Evolutionary conservation across 2,329 filamentous ascomycete genomes (phyloP).

Genomic region (Alternaria metachromatica): DNA sequence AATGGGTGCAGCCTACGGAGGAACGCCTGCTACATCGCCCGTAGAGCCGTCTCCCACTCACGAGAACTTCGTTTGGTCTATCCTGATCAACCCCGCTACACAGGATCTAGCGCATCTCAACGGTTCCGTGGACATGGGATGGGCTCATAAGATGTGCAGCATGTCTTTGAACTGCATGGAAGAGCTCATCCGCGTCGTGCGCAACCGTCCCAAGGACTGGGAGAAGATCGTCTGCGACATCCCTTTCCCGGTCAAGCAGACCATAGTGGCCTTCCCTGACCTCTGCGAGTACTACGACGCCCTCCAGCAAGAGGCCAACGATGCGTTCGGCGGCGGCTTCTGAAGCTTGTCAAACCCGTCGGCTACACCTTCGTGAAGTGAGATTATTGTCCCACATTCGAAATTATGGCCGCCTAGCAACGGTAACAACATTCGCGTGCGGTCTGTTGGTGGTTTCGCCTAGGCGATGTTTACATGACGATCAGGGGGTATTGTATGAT

Average conservation of each 20-base stretch:
- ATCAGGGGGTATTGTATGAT: neutral
- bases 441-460: neutral
- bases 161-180: constrained; percentile 31
- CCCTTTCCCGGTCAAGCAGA: constrained; percentile 23
- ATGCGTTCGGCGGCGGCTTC: constrained; percentile 24
- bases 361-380: neutral
- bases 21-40: constrained; percentile 4
- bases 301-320: constrained; percentile 26
- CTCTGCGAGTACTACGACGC: constrained; percentile 23
- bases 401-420: neutral
- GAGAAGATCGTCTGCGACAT: constrained; percentile 28
- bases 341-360: neutral
- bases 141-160: constrained; percentile 21
- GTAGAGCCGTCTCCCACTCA: constrained; percentile 4
- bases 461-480: neutral
- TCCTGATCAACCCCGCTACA: constrained; percentile 35
- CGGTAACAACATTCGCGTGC: neutral
- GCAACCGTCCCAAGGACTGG: constrained; percentile 27
- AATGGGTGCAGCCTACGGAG: constrained; percentile 22
- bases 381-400: neutral
- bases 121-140: constrained; percentile 26
- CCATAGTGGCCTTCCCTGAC: constrained; percentile 25
- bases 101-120: constrained; percentile 31
- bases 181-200: constrained; percentile 20
- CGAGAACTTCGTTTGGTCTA: constrained; percentile 29